Percentiles rank a stretch among this genome's conserved stretches.
Evolutionary conservation across 2,329 filamentous ascomycete species (phyloP).

Genomic region (Scedosporium minutisporum): DNA sequence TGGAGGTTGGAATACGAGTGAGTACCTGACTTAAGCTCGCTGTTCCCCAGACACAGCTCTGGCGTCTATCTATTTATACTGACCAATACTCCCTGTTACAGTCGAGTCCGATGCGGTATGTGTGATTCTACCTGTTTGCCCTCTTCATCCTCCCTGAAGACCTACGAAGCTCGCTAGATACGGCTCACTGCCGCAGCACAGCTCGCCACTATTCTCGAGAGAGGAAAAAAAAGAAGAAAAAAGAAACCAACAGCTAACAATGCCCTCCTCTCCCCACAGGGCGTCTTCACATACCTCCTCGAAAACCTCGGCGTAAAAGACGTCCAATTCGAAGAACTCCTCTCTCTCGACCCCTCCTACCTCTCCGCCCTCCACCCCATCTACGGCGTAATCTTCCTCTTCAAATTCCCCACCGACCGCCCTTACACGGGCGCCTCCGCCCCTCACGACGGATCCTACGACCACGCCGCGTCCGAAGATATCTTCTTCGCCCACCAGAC

Average conservation of each 20-base stretch:
- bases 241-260: neutral
- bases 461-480: slow-evolving; percentile 61
- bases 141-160: neutral
- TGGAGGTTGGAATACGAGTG: slow-evolving; percentile 89
- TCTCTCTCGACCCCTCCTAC: slow-evolving; percentile 72
- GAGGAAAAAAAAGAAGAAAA: no score
- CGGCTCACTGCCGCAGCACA: no score
- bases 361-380: slow-evolving; percentile 65
- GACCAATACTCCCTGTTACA: slow-evolving; percentile 21
- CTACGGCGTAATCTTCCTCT: slow-evolving; percentile 97
- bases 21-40: slow-evolving; percentile 17
- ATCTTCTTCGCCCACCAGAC: slow-evolving; percentile 96
- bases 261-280: slow-evolving; percentile 34
- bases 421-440: slow-evolving; percentile 49
- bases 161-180: slow-evolving; percentile 15
- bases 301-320: slow-evolving; percentile 83
- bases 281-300: slow-evolving; percentile 94
- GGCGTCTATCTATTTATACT: slow-evolving; percentile 2
- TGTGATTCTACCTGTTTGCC: slow-evolving; percentile 10
- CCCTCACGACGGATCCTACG: slow-evolving; percentile 74
- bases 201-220: slow-evolving; percentile 8
- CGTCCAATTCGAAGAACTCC: slow-evolving; percentile 94
- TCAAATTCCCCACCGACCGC: slow-evolving; percentile 79
- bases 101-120: slow-evolving; percentile 90
- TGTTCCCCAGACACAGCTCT: slow-evolving; percentile 6